phyloP scores from a whole-genome alignment of 2,329 filamentous ascomycete species.

The Balansia obtecta region DNA sequence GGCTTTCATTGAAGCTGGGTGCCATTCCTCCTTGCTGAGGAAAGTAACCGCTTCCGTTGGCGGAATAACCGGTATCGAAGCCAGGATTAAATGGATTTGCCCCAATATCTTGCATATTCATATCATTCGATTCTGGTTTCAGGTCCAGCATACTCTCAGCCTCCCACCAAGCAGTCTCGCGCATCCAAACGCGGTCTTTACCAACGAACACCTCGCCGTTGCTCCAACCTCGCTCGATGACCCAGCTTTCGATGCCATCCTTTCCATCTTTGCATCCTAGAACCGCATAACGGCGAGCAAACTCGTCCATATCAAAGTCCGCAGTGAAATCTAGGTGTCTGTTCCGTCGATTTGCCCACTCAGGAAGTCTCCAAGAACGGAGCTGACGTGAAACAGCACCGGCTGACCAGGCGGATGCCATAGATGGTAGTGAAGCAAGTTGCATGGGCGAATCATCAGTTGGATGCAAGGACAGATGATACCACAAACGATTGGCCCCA shows the following conservation, averaged over 20 bases:
- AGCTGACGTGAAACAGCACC: constrained; percentile 86
- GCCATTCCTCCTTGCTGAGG: constrained; percentile 46
- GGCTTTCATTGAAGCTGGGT: constrained; percentile 51
- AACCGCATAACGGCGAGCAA: constrained; percentile 66
- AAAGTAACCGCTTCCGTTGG: constrained; percentile 58
- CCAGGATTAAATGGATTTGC: constrained; percentile 31
- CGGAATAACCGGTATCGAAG: constrained; percentile 63
- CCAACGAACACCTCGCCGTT: constrained; percentile 93
- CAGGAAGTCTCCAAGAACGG: constrained; percentile 82
- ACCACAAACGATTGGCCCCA: constrained; percentile 84
- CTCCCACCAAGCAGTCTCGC: constrained; percentile 93
- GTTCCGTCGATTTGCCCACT: constrained; percentile 92
- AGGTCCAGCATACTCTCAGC: constrained; percentile 92
- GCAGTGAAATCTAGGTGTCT: constrained; percentile 89
- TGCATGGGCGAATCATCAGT: constrained; percentile 73
- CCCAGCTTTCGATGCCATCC: constrained; percentile 89
- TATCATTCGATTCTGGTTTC: constrained; percentile 46
- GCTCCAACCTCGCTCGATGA: constrained; percentile 92
- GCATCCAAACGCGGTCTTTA: constrained; percentile 87
- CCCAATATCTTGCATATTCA: constrained; percentile 22
- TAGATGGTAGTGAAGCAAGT: constrained; percentile 57
- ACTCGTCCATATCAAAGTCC: constrained; percentile 92
- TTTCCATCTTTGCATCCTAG: constrained; percentile 82
- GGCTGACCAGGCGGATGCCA: constrained; percentile 84
- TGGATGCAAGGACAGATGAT: constrained; percentile 82